Evolutionary conservation across 768 basidiomycete species (phyloP).

Genomic region (Mycena galopus): DNA sequence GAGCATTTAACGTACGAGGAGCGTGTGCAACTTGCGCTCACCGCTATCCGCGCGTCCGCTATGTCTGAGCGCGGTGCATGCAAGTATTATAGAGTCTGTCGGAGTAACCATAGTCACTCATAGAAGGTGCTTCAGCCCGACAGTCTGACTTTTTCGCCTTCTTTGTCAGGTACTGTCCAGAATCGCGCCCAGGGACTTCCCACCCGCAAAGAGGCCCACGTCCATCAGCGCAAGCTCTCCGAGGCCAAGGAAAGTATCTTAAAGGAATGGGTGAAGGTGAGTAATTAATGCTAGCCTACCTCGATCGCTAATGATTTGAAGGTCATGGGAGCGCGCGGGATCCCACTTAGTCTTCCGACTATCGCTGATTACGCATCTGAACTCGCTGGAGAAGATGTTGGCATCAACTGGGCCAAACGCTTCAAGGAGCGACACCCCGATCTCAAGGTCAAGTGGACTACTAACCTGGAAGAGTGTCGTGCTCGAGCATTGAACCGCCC

Average conservation of each 20-base stretch:
- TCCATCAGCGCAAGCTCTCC: not conserved
- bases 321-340: constrained; percentile 11
- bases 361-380: constrained; percentile 14
- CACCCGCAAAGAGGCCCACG: constrained; percentile 5
- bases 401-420: constrained; percentile 7
- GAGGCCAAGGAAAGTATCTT: not conserved
- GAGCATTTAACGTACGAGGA: constrained; percentile 8
- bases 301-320: not conserved
- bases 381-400: not conserved
- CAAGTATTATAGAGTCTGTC: not conserved
- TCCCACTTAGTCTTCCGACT: not conserved
- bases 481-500: constrained; percentile 13
- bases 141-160: no score
- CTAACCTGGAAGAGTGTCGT: constrained; percentile 19
- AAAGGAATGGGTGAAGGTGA: constrained; percentile 15
- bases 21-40: constrained; percentile 3
- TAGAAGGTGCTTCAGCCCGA: no score
- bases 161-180: not conserved
- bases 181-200: not conserved
- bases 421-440: constrained; percentile 21
- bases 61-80: not conserved
- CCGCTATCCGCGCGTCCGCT: not conserved
- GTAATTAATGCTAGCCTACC: not conserved
- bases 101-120: not conserved
- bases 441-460: constrained; percentile 17